Evolutionary conservation across 441 rosid genomes (phyloP).

Genomic region (Iberis amara): DNA sequence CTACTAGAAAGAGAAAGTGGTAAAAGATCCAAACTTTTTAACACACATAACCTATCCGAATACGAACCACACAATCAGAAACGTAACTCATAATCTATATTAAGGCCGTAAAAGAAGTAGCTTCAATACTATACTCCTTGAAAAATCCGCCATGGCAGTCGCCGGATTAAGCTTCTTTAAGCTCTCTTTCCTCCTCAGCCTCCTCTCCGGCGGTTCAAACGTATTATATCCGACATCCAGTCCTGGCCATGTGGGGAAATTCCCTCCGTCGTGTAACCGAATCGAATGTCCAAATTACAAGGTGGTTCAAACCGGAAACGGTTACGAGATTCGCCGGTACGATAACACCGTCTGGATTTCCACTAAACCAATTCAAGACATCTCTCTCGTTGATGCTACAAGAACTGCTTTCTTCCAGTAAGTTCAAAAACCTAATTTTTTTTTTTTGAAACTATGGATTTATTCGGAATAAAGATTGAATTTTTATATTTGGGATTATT

Average conservation of each 20-base stretch:
- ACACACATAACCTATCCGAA: slow-evolving; percentile 23
- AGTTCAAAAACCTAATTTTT: slow-evolving; percentile 1
- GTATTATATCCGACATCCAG: slow-evolving; percentile 13
- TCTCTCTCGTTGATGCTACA: slow-evolving; percentile 70
- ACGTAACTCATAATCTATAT: slow-evolving; percentile 1
- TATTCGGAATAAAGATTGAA: slow-evolving; percentile 1
- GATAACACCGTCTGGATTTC: slow-evolving; percentile 58
- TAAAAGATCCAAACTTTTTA: slow-evolving; percentile 1
- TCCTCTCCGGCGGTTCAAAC: slow-evolving; percentile 37
- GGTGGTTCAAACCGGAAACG: slow-evolving; percentile 46
- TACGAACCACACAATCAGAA: slow-evolving; percentile 25
- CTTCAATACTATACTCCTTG: not conserved
- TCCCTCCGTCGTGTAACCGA: slow-evolving; percentile 65
- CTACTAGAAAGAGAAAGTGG: not conserved
- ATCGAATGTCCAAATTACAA: slow-evolving; percentile 75
- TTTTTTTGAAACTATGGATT: not conserved
- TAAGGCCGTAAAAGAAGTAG: not conserved
- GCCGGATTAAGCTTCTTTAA: slow-evolving; percentile 31
- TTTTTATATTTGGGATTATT: slow-evolving; percentile 19
- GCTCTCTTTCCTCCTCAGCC: slow-evolving; percentile 50
- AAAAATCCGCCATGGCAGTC: slow-evolving; percentile 35
- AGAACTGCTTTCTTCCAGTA: slow-evolving; percentile 68
- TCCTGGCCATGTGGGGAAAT: slow-evolving; percentile 17
- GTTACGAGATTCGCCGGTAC: slow-evolving; percentile 68
- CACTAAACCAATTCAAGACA: slow-evolving; percentile 65